Evolutionary conservation across 1,284 basidiomycete genomes (phyloP), one percentile per base, ranked within the genome.

Genomic region (Fomitopsis betulina): DNA sequence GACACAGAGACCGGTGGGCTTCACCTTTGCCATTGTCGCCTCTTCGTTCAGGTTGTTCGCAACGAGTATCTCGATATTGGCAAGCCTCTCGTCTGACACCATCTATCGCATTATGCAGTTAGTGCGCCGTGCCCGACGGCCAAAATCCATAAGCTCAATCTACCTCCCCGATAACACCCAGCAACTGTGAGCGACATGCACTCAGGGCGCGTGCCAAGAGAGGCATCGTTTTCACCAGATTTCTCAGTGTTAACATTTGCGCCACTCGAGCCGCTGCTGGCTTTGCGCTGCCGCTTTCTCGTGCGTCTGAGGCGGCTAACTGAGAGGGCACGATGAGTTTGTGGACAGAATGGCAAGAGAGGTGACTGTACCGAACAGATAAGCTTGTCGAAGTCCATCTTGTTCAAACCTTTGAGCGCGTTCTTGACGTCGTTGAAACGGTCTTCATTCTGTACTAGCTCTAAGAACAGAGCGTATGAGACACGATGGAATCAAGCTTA

Each of bases 351-450:
- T n/a, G 37, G 3, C 9, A 49, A 45, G 12, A 42, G 39, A 40
- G 25, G 12, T n/a, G 27, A 6, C 63, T 78, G 39, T 67, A 92
- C 92, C 21, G 83, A 83, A 40, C 83, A 81, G 35, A 96, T 90
- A 5, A 97, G 77, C 68, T 91, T 94, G 71, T 98, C 96, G 27
- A 96, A 80, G 67, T 98, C 95, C 67, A 91, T 79, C 71, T 91
- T 91, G 63, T 86, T 85, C 42, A 93, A 73, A 2, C 78, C 71
- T 66, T 85, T 89, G 53, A 96, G 76, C 1, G 84, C 87, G 61
- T 86, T 82, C 57, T 84, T 82, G 49, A 93, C 76, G 19, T 83
- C 82, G 1, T 77, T 83, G 68, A 91, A 94, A 30, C 78, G 79
- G 56, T 91, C 89, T 72, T 95, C 91, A 7, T 79, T 81, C 58